Percentiles rank a stretch among this genome's conserved stretches.
Evolutionary conservation across 225 moss, liverwort and hornwort species (phyloP).

Genomic region (Pseudoscleropodium purum): DNA sequence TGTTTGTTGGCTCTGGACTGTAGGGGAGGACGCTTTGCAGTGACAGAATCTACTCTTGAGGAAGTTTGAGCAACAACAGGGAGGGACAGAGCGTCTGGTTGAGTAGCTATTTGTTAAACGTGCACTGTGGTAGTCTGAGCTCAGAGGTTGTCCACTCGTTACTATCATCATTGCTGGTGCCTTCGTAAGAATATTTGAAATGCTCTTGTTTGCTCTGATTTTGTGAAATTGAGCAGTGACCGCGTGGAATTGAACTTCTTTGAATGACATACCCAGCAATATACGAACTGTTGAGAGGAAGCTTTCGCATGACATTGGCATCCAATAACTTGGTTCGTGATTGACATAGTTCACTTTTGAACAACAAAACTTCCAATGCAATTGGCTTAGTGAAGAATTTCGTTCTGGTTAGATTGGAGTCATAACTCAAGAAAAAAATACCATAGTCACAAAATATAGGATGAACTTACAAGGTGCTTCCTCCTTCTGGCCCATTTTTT

Average conservation of each 20-base stretch:
- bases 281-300: too few relatives aligned
- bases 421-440: neutral
- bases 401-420: neutral
- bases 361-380: neutral
- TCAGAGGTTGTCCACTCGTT: too few relatives aligned
- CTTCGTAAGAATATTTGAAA: neutral
- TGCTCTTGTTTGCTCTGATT: neutral
- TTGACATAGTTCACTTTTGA: neutral
- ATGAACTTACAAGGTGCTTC: neutral
- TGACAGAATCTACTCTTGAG: neutral
- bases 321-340: neutral
- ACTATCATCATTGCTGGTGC: neutral
- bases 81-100: neutral
- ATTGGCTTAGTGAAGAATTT: neutral
- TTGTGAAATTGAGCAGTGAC: neutral
- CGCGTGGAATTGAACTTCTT: neutral
- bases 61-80: neutral
- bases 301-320: neutral
- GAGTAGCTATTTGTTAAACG: neutral
- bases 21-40: neutral
- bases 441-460: neutral
- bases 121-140: neutral
- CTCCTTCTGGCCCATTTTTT: neutral
- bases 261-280: neutral
- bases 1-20: neutral